Conservation (phyloP, 306 rosid species). For the Glycine latifolia region DNA sequence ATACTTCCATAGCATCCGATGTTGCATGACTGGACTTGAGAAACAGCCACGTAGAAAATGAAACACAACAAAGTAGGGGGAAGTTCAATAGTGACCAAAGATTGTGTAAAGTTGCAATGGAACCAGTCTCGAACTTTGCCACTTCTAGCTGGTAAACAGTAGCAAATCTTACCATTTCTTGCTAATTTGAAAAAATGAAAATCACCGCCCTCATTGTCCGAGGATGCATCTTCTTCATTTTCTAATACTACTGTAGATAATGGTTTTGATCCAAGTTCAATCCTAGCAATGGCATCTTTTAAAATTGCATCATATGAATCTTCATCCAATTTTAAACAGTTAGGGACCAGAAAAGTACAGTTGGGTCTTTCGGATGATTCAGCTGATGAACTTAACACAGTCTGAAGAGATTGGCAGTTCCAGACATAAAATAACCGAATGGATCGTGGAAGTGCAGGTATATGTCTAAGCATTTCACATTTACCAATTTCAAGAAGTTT, state of each 20-base stretch:
- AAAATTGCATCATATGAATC: too few species aligned
- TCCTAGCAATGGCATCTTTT: background rate
- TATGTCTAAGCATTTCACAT: background rate
- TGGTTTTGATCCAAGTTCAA: background rate
- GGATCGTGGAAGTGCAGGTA: constrained; percentile 23
- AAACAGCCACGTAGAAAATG: too few species aligned
- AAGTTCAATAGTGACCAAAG: background rate
- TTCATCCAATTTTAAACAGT: constrained; percentile 2
- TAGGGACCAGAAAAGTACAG: background rate
- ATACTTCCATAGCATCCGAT: background rate
- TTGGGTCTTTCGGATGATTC: background rate
- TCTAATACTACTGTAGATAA: background rate
- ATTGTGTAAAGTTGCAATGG: background rate
- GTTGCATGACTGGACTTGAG: background rate
- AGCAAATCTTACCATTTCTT: too few species aligned
- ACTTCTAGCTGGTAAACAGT: constrained; percentile 3
- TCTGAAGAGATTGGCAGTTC: background rate
- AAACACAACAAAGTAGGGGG: too few species aligned
- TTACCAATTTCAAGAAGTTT: fast-evolving
- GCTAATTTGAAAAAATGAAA: background rate
- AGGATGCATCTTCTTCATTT: background rate
- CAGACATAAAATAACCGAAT: background rate
- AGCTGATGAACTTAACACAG: background rate
- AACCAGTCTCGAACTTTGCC: constrained; percentile 12
- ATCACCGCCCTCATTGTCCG: too few species aligned